A percentile compares a stretch with the other conserved stretches of the same genome.
phyloP scores from a whole-genome alignment of 1,284 basidiomycete species.

The Coniophora puteana region DNA sequence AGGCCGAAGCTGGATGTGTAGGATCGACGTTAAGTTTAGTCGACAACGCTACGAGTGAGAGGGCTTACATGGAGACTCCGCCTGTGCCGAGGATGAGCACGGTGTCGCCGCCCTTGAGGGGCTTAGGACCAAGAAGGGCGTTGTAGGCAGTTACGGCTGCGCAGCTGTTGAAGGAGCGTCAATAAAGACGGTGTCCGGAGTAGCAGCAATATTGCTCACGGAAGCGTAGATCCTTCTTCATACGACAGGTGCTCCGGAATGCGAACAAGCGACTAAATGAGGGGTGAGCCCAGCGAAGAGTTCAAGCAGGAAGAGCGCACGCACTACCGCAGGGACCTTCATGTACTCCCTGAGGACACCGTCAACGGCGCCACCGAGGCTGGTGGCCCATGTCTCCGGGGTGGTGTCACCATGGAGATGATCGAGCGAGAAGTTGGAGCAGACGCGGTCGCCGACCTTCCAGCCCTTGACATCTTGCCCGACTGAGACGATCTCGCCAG shows the following conservation, averaged over 20 bases:
- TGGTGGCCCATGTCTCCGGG: slow-evolving; percentile 24
- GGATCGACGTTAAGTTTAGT: too few species aligned
- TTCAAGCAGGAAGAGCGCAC: slow-evolving; percentile 15
- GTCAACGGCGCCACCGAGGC: slow-evolving; percentile 46
- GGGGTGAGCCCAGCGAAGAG: neutral
- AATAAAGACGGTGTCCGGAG: neutral
- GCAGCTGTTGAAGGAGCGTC: slow-evolving; percentile 26
- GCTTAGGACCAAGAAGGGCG: slow-evolving; percentile 37
- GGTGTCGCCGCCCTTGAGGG: slow-evolving; percentile 42
- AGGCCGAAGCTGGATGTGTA: slow-evolving; percentile 47
- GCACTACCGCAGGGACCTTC: slow-evolving; percentile 41
- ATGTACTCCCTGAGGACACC: slow-evolving; percentile 57
- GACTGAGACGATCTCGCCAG: slow-evolving; percentile 55
- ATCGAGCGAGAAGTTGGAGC: slow-evolving; percentile 38
- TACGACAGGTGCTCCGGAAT: slow-evolving; percentile 45
- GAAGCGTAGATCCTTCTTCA: slow-evolving; percentile 48
- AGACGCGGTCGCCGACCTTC: slow-evolving; percentile 55
- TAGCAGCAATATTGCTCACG: slow-evolving; percentile 31
- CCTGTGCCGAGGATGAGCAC: slow-evolving; percentile 57
- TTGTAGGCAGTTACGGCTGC: slow-evolving; percentile 52
- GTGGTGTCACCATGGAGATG: slow-evolving; percentile 39
- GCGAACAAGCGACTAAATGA: slow-evolving; percentile 34
- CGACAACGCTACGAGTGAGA: too few species aligned
- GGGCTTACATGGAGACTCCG: slow-evolving; percentile 48
- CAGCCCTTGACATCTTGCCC: slow-evolving; percentile 49